These are phyloP conservation scores for Umbelopsis sp. DNA, from an alignment of 371 early-diverging fungal genomes.

Conservation along the genomic window DNA sequence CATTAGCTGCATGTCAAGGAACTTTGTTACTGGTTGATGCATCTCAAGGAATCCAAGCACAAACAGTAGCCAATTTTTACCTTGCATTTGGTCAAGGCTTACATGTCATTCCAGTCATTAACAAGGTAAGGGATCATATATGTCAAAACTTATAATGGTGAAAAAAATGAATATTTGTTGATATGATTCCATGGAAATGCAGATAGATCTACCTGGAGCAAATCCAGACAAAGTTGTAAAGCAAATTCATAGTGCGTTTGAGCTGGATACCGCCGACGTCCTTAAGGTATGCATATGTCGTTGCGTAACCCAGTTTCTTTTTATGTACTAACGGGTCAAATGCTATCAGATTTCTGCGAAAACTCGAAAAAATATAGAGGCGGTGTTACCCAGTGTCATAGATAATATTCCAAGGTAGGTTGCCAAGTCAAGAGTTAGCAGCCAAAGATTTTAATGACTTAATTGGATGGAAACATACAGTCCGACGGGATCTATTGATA, in stretches of 20 bases:
- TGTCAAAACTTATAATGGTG: too few relatives aligned
- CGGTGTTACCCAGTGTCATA: slow-evolving; percentile 78
- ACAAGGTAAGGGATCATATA: slow-evolving; percentile 64
- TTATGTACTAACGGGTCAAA: not conserved
- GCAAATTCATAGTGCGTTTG: slow-evolving; percentile 90
- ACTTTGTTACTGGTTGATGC: slow-evolving; percentile 89
- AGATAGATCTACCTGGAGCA: slow-evolving; percentile 91
- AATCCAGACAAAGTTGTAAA: slow-evolving; percentile 75
- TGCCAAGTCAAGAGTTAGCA: not conserved
- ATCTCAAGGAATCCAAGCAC: slow-evolving; percentile 91
- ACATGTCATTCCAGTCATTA: slow-evolving; percentile 88
- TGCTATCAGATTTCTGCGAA: slow-evolving; percentile 85
- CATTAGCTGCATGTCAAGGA: slow-evolving; percentile 91
- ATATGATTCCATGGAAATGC: not conserved
- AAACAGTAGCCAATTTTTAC: slow-evolving; percentile 96
- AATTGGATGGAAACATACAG: slow-evolving; percentile 27
- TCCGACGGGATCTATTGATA: slow-evolving; percentile 60
- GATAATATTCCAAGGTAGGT: slow-evolving; percentile 76
- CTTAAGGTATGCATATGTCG: slow-evolving; percentile 29
- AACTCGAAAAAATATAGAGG: slow-evolving; percentile 79
- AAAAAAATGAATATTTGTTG: too few relatives aligned
- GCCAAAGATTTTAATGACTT: not conserved
- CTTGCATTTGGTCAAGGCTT: slow-evolving; percentile 90
- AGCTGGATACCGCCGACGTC: slow-evolving; percentile 68
- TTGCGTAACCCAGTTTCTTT: not conserved